phyloP scores from a whole-genome alignment of 2,329 filamentous ascomycete genomes.

The Apiospora hydei region DNA sequence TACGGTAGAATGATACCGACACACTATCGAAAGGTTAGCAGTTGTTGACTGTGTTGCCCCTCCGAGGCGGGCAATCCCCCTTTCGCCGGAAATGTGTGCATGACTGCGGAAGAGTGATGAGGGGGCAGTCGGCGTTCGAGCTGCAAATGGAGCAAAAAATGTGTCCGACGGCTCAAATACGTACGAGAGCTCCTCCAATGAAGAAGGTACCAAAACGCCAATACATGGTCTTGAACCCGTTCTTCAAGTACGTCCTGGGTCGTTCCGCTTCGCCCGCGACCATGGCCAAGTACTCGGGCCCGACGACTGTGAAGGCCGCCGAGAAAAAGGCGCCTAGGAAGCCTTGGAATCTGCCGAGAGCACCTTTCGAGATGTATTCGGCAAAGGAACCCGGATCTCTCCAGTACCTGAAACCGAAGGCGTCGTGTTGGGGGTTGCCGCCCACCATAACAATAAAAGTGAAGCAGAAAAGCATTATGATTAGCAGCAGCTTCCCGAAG shows the following conservation, averaged over 20 bases:
- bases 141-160: background rate
- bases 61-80: background rate
- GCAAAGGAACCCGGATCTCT: slow-evolving; percentile 67
- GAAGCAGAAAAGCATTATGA: slow-evolving; percentile 72
- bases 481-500: slow-evolving; percentile 69
- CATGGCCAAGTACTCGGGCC: slow-evolving; percentile 66
- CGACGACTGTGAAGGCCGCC: slow-evolving; percentile 66
- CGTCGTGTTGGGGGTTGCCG: slow-evolving; percentile 73
- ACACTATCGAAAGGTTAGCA: slow-evolving; percentile 37
- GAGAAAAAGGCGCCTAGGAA: slow-evolving; percentile 66
- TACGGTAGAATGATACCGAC: slow-evolving; percentile 69
- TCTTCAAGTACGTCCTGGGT: slow-evolving; percentile 64
- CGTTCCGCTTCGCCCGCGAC: slow-evolving; percentile 61
- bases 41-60: background rate
- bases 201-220: slow-evolving; percentile 73
- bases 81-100: background rate
- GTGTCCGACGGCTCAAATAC: background rate
- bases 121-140: background rate
- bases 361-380: slow-evolving; percentile 64
- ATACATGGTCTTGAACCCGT: slow-evolving; percentile 71
- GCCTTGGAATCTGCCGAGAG: slow-evolving; percentile 70
- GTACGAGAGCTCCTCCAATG: slow-evolving; percentile 64
- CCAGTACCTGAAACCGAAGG: slow-evolving; percentile 77
- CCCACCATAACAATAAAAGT: slow-evolving; percentile 85
- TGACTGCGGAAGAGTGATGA: background rate